Evolutionary conservation across 225 moss, liverwort and hornwort genomes (phyloP).

Genomic region (Climacium dendroides): DNA sequence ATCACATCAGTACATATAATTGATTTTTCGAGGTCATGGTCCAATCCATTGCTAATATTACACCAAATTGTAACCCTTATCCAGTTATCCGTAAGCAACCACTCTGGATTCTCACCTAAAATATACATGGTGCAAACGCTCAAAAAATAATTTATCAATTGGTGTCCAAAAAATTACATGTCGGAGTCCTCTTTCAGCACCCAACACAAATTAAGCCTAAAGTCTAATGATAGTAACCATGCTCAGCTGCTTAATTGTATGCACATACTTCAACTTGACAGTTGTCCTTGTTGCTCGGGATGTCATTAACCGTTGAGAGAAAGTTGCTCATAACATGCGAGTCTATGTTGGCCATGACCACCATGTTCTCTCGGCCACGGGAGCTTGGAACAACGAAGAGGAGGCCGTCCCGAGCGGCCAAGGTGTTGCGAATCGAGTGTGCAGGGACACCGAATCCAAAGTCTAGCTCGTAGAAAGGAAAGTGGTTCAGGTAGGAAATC

Average conservation of each 20-base stretch:
- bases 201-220: not conserved
- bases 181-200: not conserved
- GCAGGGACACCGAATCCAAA: slow-evolving; percentile 19
- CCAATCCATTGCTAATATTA: not conserved
- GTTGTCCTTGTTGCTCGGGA: not conserved
- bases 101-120: no score
- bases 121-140: no score
- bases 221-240: not conserved
- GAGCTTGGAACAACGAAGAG: slow-evolving; percentile 14
- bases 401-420: slow-evolving; percentile 7
- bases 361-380: not conserved
- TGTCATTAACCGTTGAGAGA: not conserved
- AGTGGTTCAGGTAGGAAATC: slow-evolving; percentile 4
- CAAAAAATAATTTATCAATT: no score
- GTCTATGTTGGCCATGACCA: slow-evolving; percentile 6
- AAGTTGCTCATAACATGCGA: not conserved
- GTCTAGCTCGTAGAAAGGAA: slow-evolving; percentile 29
- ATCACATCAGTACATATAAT: no score
- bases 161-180: not conserved
- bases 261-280: not conserved
- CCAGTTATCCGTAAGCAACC: not conserved
- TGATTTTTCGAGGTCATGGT: no score
- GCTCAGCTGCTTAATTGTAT: not conserved
- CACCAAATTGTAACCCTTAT: not conserved
- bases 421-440: slow-evolving; percentile 6